phyloP scores from a whole-genome alignment of 106 monocot genomes.

The Ottelia alismoides region DNA sequence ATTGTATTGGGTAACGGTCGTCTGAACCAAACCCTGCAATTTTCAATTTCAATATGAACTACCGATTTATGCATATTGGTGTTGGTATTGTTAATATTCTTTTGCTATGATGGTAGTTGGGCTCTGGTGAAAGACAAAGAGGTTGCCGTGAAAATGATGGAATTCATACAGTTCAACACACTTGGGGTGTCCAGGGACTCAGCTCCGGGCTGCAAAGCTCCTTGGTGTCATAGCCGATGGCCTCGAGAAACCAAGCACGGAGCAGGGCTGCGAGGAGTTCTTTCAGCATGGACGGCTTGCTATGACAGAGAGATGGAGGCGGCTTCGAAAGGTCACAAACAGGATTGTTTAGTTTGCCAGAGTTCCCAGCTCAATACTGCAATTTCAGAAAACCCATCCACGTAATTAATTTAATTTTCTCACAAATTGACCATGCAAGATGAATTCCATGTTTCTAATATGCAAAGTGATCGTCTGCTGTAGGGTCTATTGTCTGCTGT shows the following conservation, averaged over 20 bases:
- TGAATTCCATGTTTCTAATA: too few relatives aligned
- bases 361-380: neutral
- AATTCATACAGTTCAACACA: conserved; percentile 9
- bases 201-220: conserved; percentile 6
- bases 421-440: too few relatives aligned
- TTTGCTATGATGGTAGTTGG: conserved; percentile 11
- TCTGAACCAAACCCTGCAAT: too few relatives aligned
- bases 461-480: too few relatives aligned
- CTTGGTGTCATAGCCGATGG: neutral
- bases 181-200: conserved; percentile 9
- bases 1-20: conserved; percentile 9
- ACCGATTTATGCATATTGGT: neutral
- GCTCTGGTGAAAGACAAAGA: conserved; percentile 12
- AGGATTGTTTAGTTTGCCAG: neutral
- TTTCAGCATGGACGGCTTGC: neutral
- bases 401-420: too few relatives aligned
- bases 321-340: neutral
- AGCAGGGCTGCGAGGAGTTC: conserved; percentile 4
- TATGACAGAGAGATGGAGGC: conserved; percentile 6
- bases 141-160: conserved; percentile 7
- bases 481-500: too few relatives aligned
- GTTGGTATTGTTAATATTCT: neutral
- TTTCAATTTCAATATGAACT: too few relatives aligned
- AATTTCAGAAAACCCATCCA: too few relatives aligned
- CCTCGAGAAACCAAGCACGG: too few relatives aligned